Base-by-base conservation (phyloP, 2,329 filamentous ascomycete species). In the Myriosclerotinia duriaeana region DNA sequence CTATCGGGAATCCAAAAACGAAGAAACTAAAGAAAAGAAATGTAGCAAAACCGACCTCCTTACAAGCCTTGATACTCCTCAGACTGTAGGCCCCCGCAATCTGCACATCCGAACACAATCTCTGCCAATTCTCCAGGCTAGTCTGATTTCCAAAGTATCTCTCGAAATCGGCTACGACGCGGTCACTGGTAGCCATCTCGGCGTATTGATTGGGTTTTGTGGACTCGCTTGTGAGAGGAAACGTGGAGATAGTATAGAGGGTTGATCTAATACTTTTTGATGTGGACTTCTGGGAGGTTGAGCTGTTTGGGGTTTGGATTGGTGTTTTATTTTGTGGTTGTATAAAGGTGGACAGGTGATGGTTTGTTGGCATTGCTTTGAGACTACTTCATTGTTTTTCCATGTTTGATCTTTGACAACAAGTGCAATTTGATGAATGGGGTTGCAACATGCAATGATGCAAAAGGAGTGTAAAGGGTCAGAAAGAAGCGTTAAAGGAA, bases 121-220 rank as follows among this genome's bases (percentile, higher is more conserved):
- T 17, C 53, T 64, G 62, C 62, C 62, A 64, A 48, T 64, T 64
- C 22, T 11, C 40, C 11, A 64, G 52, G 3, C 15, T 8, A 6
- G 6, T 48, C 3, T 36, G 17, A 9, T 64, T 30, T 2, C 62
- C 62, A 7, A 64, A 64, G 22, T 58, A 64, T 7, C 20, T 20
- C 8, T 48, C 30, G 4, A 64, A 64, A 44, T 40, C 52, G 0
- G 20, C 52, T 2, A 22, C 26, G 20, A 54, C 6, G n/a, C 12
- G 26, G 20, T 17, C 22, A 36, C 15, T 15, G 12, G 7, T 15
- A 11, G 53, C 36, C 53, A 56, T 56, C 4, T 56, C 15, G n/a
- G 3, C 30, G 3, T 38, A 26, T 56, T 5, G 12, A 48, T 9
- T 48, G 2, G 8, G 6, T 40, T 17, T 4, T 22, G 34, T n/a